Percentiles rank a stretch among this genome's conserved stretches.
phyloP scores from a whole-genome alignment of 2,329 filamentous ascomycete genomes.

The Macroventuria anomochaeta region DNA sequence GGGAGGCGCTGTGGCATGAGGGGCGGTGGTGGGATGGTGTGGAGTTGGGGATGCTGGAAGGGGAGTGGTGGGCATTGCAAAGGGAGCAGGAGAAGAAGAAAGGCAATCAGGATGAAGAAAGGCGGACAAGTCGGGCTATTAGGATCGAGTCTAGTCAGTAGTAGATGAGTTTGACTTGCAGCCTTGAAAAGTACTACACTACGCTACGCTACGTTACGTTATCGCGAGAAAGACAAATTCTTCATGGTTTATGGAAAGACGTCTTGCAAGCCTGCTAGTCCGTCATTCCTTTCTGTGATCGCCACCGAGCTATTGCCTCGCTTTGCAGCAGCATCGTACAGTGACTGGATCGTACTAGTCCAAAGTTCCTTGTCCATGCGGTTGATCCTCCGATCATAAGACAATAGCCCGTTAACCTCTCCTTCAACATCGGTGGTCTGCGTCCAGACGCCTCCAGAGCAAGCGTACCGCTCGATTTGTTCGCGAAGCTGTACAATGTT shows the following conservation, averaged over 20 bases:
- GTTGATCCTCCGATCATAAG: constrained; percentile 69
- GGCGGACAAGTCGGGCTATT: constrained; percentile 8
- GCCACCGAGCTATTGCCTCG: constrained; percentile 12
- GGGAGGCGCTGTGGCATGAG: constrained; percentile 55
- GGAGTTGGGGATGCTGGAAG: constrained; percentile 37
- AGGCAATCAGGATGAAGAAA: neutral
- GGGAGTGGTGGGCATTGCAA: constrained; percentile 33
- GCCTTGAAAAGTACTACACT: neutral
- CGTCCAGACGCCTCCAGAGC: constrained; percentile 73
- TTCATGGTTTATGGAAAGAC: neutral
- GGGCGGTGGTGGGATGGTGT: constrained; percentile 49
- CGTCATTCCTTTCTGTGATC: neutral
- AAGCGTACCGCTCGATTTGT: constrained; percentile 63
- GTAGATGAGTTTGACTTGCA: neutral
- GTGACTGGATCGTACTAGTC: constrained; percentile 63
- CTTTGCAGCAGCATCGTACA: constrained; percentile 60
- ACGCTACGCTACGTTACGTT: neutral
- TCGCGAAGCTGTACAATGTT: constrained; percentile 57
- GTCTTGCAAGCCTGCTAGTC: constrained; percentile 4
- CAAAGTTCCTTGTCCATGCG: constrained; percentile 65
- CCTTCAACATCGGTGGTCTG: constrained; percentile 78
- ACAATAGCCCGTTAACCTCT: constrained; percentile 74
- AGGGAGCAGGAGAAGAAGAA: neutral
- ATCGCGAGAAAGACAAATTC: no score
- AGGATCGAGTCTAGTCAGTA: constrained; percentile 1